Base-by-base conservation (phyloP, 2,329 filamentous ascomycete species). In the Diatrype stigma region DNA sequence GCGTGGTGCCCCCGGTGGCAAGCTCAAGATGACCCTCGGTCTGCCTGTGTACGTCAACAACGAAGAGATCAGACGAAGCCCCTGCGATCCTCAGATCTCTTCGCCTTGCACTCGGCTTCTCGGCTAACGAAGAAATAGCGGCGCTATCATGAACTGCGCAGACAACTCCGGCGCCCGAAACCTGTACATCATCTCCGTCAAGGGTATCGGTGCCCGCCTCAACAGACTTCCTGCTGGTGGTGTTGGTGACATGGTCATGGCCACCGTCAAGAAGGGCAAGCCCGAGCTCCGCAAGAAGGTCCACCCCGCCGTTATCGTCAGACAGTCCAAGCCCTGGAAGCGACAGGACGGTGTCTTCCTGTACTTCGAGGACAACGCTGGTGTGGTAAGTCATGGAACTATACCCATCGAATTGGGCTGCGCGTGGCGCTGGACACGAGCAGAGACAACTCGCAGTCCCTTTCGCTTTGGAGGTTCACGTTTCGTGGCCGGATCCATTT, bases 21-120 rank as follows among this genome's bases (percentile, higher is more conserved):
- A 99, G 89, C 89, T 97, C 72, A 97, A 96, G 89, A 99, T 99
- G 94, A 96, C 94, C 77, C 90, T 99, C 79, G 94, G 90, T 96
- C 91, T 99, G 72, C 94, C 94, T 80, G 91, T 96, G 92, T 96
- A 96, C 77, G 91, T 89, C 48, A 55, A 53, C 59, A 61, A 56
- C 63, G 63, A 56, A 59, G 44, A 51, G 52, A 45, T 26, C 14
- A 45, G 45, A 49, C 46, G 40, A 19, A 42, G 17, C 19, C 11
- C 12, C 19, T 16, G 21, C 21, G 21, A 10, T 3, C 40, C 12
- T 11, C 7, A 2, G 26, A 38, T n/a, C 28, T 34, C 37, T 7
- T 42, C 40, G 19, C 28, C n/a, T 32, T 26, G 35, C 21, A 52
- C 28, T 14, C 48, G 44, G 47, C 48, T 37, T 38, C 42, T 23